phyloP scores from a whole-genome alignment of 768 basidiomycete genomes.

The Phlebiopsis flavidoalba region DNA sequence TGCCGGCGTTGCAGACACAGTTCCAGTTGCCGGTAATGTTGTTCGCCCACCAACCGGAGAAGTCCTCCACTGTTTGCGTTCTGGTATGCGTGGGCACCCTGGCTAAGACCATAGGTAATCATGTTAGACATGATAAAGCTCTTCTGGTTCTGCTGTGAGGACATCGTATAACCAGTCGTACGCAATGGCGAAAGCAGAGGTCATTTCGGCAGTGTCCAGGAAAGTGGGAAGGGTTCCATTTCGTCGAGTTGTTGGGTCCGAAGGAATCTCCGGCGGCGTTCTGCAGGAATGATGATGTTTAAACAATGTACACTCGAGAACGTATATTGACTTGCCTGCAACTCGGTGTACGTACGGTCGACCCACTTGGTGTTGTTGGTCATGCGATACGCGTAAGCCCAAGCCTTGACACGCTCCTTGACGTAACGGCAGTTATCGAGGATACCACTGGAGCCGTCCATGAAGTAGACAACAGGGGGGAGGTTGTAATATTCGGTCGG shows the following conservation, averaged over 20 bases:
- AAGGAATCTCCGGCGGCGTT: slow-evolving; percentile 47
- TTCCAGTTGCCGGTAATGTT: slow-evolving; percentile 91
- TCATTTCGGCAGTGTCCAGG: slow-evolving; percentile 89
- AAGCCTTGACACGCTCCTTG: slow-evolving; percentile 90
- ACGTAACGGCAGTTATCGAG: slow-evolving; percentile 86
- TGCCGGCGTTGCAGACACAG: slow-evolving; percentile 89
- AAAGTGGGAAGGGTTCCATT: slow-evolving; percentile 91
- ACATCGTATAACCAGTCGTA: slow-evolving; percentile 95
- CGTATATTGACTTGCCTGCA: slow-evolving; percentile 53
- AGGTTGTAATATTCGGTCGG: slow-evolving; percentile 62
- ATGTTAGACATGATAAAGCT: slow-evolving; percentile 63
- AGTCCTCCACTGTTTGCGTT: slow-evolving; percentile 18
- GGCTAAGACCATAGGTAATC: slow-evolving; percentile 70
- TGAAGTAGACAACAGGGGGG: slow-evolving; percentile 61
- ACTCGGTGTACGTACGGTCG: slow-evolving; percentile 78
- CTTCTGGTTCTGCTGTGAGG: slow-evolving; percentile 74
- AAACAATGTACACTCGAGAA: background rate
- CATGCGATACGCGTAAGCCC: slow-evolving; percentile 85
- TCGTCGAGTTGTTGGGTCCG: slow-evolving; percentile 54
- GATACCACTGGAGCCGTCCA: slow-evolving; percentile 87
- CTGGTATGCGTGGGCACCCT: slow-evolving; percentile 37
- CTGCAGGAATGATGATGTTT: slow-evolving; percentile 59
- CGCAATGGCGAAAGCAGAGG: slow-evolving; percentile 83
- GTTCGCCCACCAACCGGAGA: slow-evolving; percentile 74
- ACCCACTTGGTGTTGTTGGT: slow-evolving; percentile 91